phyloP scores from a whole-genome alignment of 148 eudicot species.

The Spergularia bocconei region DNA sequence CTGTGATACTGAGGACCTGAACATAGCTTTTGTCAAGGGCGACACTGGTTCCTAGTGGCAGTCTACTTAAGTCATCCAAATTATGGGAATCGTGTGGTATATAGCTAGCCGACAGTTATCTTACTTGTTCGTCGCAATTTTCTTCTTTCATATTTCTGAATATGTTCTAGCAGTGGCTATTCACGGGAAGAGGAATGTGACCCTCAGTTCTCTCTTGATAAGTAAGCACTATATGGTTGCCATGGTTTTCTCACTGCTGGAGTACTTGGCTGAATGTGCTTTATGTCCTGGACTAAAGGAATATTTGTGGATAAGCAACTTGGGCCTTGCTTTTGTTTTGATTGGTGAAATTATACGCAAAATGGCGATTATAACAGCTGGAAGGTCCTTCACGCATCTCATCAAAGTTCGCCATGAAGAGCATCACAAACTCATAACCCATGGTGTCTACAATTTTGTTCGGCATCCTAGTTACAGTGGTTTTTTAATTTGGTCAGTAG shows the following conservation, averaged over 20 bases:
- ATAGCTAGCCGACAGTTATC: conserved; percentile 40
- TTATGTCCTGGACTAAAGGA: conserved; percentile 69
- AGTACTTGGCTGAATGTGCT: conserved; percentile 55
- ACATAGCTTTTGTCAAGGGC: no score
- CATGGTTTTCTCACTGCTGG: conserved; percentile 64
- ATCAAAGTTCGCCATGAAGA: conserved; percentile 67
- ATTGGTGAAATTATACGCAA: conserved; percentile 70
- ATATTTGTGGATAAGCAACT: conserved; percentile 69
- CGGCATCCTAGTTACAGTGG: conserved; percentile 89
- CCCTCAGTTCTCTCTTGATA: conserved; percentile 63
- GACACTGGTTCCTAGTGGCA: background rate
- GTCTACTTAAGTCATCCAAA: background rate
- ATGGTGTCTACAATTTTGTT: conserved; percentile 60
- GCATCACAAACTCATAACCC: conserved; percentile 66
- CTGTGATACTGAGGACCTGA: background rate
- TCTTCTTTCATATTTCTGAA: conserved; percentile 81
- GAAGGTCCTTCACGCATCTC: conserved; percentile 76
- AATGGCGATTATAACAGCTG: conserved; percentile 74
- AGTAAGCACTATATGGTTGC: conserved; percentile 71
- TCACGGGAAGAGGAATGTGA: conserved; percentile 75
- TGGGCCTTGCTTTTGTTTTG: conserved; percentile 60
- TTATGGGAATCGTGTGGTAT: conserved; percentile 17
- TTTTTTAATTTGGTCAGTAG: conserved; percentile 84
- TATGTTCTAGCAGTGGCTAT: conserved; percentile 56
- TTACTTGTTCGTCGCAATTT: conserved; percentile 58